Base-by-base conservation (phyloP, 1,284 basidiomycete species). In the Malassezia nana region DNA sequence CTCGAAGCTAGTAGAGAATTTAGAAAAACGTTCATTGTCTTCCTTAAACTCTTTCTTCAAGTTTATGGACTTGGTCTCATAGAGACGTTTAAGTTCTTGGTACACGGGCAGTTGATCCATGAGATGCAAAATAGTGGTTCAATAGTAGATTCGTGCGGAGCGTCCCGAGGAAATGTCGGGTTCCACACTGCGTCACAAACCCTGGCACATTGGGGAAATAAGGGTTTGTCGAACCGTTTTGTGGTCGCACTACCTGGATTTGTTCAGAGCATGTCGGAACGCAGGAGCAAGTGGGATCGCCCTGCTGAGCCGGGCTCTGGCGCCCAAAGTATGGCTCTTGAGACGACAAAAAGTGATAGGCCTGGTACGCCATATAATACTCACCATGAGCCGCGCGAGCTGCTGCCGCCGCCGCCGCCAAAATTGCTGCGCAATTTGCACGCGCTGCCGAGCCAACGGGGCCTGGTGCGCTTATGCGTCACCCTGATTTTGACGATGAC, bases 11-110 rank as follows among this genome's bases (percentile, higher is more conserved):
- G 80, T 81, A 45, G 87, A 90, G 78, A 87, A 87, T 74, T 84
- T 87, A 57, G 81, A 75, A 79, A 95, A 98, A 57, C 94, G 86
- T 52, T 80, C 58, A 13, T 89, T 83, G 78, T 96, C 91, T 64
- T 84, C 79, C 32, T 83, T 83, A 75, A 98, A 98, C 65, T 96
- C 86, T 57, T 94, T 84, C 76, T 85, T 87, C 63, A 98, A 82
- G 72, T 87, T 79, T 75, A 95, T 84, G 63, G 81, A 81, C 60
- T 82, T 76, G 62, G 82, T 78, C 74, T 92, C 82, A 77, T 94
- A 86, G 57, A 89, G 81, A 71, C 81, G 69, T 78, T 95, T 84
- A 64, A 98, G 87, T 77, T 89, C 85, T 77, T 88, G 82, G 90
- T 91, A 96, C 20, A 64, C 59, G n/a, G 68, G 55, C 44, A 72